Base-by-base conservation (phyloP, 148 eudicot genomes). In the Beta vulgaris region DNA sequence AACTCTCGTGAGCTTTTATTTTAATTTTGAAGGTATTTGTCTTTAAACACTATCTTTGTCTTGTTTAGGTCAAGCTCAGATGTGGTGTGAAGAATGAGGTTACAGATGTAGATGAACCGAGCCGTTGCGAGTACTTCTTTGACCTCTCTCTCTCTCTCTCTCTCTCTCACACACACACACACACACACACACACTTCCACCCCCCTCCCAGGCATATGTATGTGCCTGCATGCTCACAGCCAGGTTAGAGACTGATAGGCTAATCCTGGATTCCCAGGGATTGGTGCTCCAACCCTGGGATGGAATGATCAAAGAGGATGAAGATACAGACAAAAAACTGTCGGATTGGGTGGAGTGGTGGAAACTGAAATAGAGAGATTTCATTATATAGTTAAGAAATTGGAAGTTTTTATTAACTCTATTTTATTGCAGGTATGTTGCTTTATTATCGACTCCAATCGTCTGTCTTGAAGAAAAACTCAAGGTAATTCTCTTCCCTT, bases 101-200 rank as follows among this genome's bases (percentile, higher is more conserved):
- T 28, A 78, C 90, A 34, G 98, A 95, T 78, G 89, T 95, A 69
- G 98, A 84, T 72, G 98, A 95, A 79, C 98, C 98, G 76, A 95
- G 98, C 85, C 98, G 98, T 82, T 95, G 98, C 97, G 98, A 95
- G 98, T 95, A 92, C 64, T 71, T 44, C 73, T 77, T 7, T 16
- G 1, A 23, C 43, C 63, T 9, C 37, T 19, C 35, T 21, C 36
- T 46, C 40, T 21, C 16, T 36, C 21, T n/a, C 28, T 29, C 35
- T 15, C 15, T 6, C 31, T n/a, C 1, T 10, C 53, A 31, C 10
- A 6, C 54, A n/a, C n/a, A n/a, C n/a, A n/a, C n/a, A n/a, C n/a
- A n/a, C n/a, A n/a, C n/a, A n/a, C n/a, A n/a, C n/a, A n/a, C 53
- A 31, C 10, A 6, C 54, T 51, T 31, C 46, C 57, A 23, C 57